These are phyloP conservation scores for Neurospora pannonica DNA, from an alignment of 495 filamentous ascomycete genomes.

Conservation along the genomic window DNA sequence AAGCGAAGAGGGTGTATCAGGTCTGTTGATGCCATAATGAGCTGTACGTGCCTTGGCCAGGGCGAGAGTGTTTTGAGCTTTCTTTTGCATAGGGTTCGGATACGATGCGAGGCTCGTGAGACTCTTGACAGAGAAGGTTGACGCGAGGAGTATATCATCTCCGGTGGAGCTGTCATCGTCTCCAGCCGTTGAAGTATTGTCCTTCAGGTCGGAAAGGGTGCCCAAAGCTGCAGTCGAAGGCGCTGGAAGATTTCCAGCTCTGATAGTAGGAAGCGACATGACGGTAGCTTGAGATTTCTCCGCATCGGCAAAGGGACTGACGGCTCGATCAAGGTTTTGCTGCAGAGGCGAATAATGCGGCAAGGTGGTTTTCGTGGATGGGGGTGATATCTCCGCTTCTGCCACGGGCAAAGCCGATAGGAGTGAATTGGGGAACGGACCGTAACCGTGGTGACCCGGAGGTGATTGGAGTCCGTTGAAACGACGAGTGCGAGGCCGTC, in stretches of 20 bases:
- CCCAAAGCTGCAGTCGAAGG: constrained; percentile 1
- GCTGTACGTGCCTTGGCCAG: constrained; percentile 25
- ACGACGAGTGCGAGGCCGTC: constrained; percentile 29
- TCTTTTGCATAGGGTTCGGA: constrained; percentile 36
- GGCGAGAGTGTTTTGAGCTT: constrained; percentile 23
- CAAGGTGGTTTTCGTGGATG: constrained; percentile 7
- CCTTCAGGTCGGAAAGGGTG: neutral
- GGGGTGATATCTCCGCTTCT: constrained; percentile 9
- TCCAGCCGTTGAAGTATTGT: constrained; percentile 3
- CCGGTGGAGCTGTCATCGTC: constrained; percentile 11
- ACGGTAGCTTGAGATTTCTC: neutral
- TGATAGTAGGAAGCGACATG: constrained; percentile 15
- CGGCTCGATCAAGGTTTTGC: constrained; percentile 38
- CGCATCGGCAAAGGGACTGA: constrained; percentile 18
- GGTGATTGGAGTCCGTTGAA: constrained; percentile 15
- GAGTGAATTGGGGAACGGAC: constrained; percentile 8
- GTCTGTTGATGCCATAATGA: constrained; percentile 6
- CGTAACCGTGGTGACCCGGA: constrained; percentile 3
- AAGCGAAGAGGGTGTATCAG: constrained; percentile 5
- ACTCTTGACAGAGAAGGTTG: constrained; percentile 27
- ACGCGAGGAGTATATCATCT: constrained; percentile 1
- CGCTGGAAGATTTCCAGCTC: constrained; percentile 16
- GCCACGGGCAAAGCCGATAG: constrained; percentile 15
- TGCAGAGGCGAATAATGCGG: constrained; percentile 36
- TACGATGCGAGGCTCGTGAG: constrained; percentile 37